Evolutionary conservation across 2,329 filamentous ascomycete species (phyloP).

Genomic region (Pseudocercospora cruenta): DNA sequence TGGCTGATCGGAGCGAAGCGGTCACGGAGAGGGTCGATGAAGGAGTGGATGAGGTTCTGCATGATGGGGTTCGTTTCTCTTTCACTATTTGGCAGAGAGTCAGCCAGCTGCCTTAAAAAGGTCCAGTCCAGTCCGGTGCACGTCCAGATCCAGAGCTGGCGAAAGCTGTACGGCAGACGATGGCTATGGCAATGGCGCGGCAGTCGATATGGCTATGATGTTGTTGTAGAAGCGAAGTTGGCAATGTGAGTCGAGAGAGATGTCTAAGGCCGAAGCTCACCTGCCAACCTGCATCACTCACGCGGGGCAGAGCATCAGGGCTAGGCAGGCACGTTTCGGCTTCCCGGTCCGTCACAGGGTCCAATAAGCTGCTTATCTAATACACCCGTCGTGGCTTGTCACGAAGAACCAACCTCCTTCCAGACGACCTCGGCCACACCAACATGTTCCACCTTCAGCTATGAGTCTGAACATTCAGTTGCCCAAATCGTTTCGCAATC

Average conservation of each 20-base stretch:
- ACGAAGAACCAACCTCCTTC: too few relatives aligned
- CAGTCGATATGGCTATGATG: not conserved
- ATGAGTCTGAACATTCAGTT: too few relatives aligned
- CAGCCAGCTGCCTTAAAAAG: not conserved
- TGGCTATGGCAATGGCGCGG: not conserved
- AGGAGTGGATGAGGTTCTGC: conserved; percentile 88
- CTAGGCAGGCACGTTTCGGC: not conserved
- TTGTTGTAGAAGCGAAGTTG: not conserved
- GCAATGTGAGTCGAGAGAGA: not conserved
- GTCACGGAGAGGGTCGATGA: conserved; percentile 86
- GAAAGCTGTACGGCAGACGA: not conserved
- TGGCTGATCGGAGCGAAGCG: conserved; percentile 86
- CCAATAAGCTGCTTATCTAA: not conserved
- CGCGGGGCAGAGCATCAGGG: not conserved
- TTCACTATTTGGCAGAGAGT: not conserved
- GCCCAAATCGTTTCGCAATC: too few relatives aligned
- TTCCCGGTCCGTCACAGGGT: not conserved
- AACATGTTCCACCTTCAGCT: too few relatives aligned
- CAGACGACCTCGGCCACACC: too few relatives aligned
- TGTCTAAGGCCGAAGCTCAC: not conserved
- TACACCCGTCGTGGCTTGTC: too few relatives aligned
- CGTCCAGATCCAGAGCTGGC: not conserved
- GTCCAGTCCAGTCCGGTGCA: not conserved
- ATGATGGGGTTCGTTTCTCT: conserved; percentile 51
- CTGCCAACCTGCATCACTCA: not conserved